Conservation (phyloP, 2,329 filamentous ascomycete genomes). For the Verticillium klebahnii region DNA sequence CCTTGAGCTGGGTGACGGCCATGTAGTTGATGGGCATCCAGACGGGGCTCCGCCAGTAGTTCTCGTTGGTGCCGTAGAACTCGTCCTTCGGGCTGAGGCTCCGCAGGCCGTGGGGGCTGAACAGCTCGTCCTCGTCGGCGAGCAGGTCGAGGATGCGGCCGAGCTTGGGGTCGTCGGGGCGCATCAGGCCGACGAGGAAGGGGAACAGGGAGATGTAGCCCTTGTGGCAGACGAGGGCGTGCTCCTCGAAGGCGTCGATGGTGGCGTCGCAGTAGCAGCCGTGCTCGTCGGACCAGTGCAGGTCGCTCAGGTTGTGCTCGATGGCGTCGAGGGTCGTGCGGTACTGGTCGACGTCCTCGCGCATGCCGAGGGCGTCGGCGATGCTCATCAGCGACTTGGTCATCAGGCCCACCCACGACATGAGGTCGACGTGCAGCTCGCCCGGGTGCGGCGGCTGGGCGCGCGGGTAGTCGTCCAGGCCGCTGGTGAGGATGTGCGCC, state of each 20-base stretch:
- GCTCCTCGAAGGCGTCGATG: conserved; percentile 92
- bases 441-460: conserved; percentile 90
- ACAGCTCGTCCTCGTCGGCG: conserved; percentile 78
- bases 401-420: conserved; percentile 98
- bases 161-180: conserved; percentile 68
- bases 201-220: conserved; percentile 94
- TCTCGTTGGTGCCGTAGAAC: conserved; percentile 85
- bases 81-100: conserved; percentile 81
- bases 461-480: conserved; percentile 93
- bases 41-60: conserved; percentile 93
- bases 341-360: conserved; percentile 72
- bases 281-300: conserved; percentile 83
- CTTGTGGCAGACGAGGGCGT: conserved; percentile 86
- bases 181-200: conserved; percentile 78
- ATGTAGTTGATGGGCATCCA: conserved; percentile 98
- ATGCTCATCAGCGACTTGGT: conserved; percentile 78
- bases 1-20: conserved; percentile 70
- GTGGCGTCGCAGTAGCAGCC: conserved; percentile 92
- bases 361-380: conserved; percentile 67
- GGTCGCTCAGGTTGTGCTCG: conserved; percentile 77
- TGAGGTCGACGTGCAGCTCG: conserved; percentile 90
- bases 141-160: conserved; percentile 74
- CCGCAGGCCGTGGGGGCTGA: conserved; percentile 82
- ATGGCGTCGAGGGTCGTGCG: conserved; percentile 71
- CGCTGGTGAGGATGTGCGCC: conserved; percentile 84